Percentiles rank a stretch among this genome's conserved stretches.
Conservation (phyloP, 2,329 filamentous ascomycete species). For the Ascochyta lentis region DNA sequence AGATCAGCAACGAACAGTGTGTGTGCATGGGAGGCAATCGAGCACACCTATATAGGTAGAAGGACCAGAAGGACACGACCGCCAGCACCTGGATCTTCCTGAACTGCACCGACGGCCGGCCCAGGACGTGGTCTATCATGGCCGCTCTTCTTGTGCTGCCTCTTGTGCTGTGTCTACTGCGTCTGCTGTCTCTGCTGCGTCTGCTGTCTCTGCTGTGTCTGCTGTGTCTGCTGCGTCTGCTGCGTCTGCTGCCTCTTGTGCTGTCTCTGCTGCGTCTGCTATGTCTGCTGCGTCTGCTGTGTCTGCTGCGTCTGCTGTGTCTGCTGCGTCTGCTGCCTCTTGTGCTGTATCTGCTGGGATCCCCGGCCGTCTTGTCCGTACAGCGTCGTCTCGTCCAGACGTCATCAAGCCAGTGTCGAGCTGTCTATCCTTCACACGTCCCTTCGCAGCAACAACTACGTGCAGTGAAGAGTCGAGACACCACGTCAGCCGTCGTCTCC, state of each 20-base stretch:
- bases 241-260: background rate
- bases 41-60: conserved; percentile 77
- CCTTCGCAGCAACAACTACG: too few relatives aligned
- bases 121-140: conserved; percentile 81
- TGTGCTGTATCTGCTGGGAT: background rate
- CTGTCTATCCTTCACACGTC: too few relatives aligned
- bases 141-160: background rate
- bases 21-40: background rate
- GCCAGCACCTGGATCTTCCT: conserved; percentile 90
- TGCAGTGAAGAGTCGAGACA: background rate
- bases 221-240: too few relatives aligned
- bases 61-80: conserved; percentile 89
- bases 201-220: too few relatives aligned
- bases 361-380: conserved; percentile 6
- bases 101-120: conserved; percentile 88
- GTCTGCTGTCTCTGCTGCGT: too few relatives aligned
- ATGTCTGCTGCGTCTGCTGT: too few relatives aligned
- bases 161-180: background rate
- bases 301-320: too few relatives aligned
- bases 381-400: conserved; percentile 3
- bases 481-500: conserved; percentile 21
- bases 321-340: too few relatives aligned
- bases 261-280: too few relatives aligned
- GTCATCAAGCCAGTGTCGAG: conserved; percentile 8
- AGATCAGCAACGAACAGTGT: conserved; percentile 19